phyloP scores from a whole-genome alignment of 2,329 filamentous ascomycete species.

The Ilyonectria sp. region DNA sequence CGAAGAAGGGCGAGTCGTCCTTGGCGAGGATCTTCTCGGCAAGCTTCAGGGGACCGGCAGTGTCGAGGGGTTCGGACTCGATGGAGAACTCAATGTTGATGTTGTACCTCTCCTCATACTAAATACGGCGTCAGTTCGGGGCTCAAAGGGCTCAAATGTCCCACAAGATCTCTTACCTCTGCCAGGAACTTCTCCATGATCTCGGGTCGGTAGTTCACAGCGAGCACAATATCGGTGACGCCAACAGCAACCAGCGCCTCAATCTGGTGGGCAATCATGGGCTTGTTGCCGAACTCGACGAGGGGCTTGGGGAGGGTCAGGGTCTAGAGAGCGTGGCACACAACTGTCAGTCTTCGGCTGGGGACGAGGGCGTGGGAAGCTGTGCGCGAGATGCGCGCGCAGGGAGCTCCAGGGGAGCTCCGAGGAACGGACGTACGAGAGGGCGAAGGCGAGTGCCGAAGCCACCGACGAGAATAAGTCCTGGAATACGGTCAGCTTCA shows the following conservation, averaged over 20 bases:
- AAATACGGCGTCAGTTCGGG: constrained; percentile 28
- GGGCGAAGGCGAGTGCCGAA: constrained; percentile 98
- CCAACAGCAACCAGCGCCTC: constrained; percentile 93
- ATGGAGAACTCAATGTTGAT: constrained; percentile 98
- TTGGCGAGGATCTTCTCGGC: constrained; percentile 93
- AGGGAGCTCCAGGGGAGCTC: constrained; percentile 30
- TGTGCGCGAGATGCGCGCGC: constrained; percentile 27
- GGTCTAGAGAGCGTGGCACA: constrained; percentile 70
- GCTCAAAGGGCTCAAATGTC: background rate
- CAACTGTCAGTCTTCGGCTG: constrained; percentile 40
- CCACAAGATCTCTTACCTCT: constrained; percentile 71
- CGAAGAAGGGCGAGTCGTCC: constrained; percentile 96
- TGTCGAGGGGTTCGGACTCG: constrained; percentile 95
- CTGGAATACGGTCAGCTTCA: constrained; percentile 63
- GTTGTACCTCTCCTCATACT: constrained; percentile 93
- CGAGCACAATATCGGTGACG: constrained; percentile 97
- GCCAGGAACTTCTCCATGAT: constrained; percentile 95
- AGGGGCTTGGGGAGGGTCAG: constrained; percentile 97
- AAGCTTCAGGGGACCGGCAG: constrained; percentile 94
- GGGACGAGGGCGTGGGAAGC: background rate
- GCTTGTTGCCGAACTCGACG: constrained; percentile 98
- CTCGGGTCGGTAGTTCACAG: constrained; percentile 98
- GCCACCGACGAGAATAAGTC: constrained; percentile 98
- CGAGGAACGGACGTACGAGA: constrained; percentile 75
- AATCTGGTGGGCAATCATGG: constrained; percentile 99